These are phyloP conservation scores for Trichoderma semiorbis DNA, from an alignment of 2,329 filamentous ascomycete species.

Conservation along the genomic window DNA sequence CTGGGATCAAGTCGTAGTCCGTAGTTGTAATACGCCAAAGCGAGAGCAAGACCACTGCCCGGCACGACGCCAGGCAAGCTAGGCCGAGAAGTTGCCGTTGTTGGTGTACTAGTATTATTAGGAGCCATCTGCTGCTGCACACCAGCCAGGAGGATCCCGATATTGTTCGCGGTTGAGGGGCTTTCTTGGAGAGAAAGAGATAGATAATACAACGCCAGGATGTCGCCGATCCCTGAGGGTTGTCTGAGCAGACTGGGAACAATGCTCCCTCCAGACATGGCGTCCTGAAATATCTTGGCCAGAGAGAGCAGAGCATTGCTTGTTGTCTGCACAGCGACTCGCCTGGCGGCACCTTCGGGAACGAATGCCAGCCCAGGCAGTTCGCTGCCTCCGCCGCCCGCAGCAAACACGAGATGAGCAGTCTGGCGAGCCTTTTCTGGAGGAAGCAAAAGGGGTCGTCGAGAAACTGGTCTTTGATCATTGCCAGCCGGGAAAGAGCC, in stretches of 20 bases:
- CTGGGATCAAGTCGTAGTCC: conserved; percentile 80
- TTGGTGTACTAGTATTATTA: conserved; percentile 25
- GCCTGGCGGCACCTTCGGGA: conserved; percentile 65
- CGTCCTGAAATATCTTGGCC: conserved; percentile 96
- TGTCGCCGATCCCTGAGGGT: conserved; percentile 80
- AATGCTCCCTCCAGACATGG: conserved; percentile 71
- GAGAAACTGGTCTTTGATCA: conserved; percentile 11
- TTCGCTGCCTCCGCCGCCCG: conserved; percentile 61
- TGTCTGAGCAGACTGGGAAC: conserved; percentile 55
- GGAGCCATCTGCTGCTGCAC: conserved; percentile 64
- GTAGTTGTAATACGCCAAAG: conserved; percentile 93
- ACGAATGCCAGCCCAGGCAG: conserved; percentile 77
- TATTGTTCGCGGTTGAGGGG: conserved; percentile 96
- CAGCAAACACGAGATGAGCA: conserved; percentile 75
- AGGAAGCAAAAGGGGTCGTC: conserved; percentile 67
- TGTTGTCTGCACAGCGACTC: conserved; percentile 83
- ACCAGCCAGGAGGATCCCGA: conserved; percentile 92
- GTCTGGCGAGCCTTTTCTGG: conserved; percentile 82
- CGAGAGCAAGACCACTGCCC: conserved; percentile 83
- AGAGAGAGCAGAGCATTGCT: conserved; percentile 93
- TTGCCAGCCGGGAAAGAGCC: conserved; percentile 18
- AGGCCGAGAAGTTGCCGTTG: conserved; percentile 24
- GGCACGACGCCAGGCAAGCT: conserved; percentile 74
- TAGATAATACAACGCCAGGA: conserved; percentile 90
- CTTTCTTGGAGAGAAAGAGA: conserved; percentile 93